Evolutionary conservation across 2,329 filamentous ascomycete genomes (phyloP).

Genomic region (Magnaporthiopsis incrustans): DNA sequence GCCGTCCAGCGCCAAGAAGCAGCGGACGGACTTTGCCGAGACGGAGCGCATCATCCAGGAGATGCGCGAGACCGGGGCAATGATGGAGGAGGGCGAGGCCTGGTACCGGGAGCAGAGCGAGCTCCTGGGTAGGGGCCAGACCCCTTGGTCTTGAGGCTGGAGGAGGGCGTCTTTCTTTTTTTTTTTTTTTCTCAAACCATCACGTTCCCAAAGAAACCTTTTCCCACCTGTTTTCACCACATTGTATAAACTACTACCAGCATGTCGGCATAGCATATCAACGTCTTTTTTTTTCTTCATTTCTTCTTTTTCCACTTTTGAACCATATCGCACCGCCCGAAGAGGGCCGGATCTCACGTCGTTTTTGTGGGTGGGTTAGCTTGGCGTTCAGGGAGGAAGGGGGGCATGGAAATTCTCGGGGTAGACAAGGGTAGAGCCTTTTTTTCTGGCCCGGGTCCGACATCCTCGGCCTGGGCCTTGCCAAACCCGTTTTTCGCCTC

Average conservation of each 20-base stretch:
- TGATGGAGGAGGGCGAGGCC: constrained; percentile 37
- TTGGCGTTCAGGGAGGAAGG: neutral
- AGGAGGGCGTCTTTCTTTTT: neutral
- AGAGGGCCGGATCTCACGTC: too few relatives aligned
- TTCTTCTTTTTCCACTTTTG: too few relatives aligned
- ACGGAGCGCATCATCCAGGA: constrained; percentile 31
- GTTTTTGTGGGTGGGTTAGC: neutral
- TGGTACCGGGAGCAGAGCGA: constrained; percentile 40
- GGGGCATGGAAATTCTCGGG: neutral
- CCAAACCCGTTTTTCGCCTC: neutral
- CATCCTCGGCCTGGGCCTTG: neutral
- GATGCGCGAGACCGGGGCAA: constrained; percentile 32
- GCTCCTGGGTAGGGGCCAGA: constrained; percentile 20
- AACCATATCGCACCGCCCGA: too few relatives aligned
- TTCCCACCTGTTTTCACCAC: neutral
- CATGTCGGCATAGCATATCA: neutral
- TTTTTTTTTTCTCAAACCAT: neutral
- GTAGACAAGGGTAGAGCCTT: neutral
- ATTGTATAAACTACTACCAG: neutral
- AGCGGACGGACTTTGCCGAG: constrained; percentile 13
- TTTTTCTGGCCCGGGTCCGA: neutral
- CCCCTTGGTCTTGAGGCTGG: constrained; percentile 1
- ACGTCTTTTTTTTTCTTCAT: neutral
- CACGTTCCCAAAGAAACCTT: too few relatives aligned
- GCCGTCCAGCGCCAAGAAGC: constrained; percentile 19